phyloP scores from a whole-genome alignment of 2,329 filamentous ascomycete species.

The Clonostachys chloroleuca region DNA sequence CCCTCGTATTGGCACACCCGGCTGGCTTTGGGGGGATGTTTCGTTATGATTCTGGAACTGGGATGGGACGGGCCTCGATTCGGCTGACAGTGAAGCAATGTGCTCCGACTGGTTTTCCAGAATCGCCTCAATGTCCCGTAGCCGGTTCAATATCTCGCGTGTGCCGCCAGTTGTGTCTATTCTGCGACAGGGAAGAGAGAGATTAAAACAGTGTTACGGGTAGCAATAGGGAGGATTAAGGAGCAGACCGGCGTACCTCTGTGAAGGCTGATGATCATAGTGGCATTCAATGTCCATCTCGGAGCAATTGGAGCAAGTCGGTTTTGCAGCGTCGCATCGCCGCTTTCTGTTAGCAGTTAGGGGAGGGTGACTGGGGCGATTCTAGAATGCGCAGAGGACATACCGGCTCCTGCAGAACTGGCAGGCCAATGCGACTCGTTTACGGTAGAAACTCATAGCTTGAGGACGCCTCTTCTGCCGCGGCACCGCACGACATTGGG shows the following conservation, averaged over 20 bases:
- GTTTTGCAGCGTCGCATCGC: constrained; percentile 16
- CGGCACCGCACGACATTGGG: no score
- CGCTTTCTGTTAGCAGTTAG: constrained; percentile 14
- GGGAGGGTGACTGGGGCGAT: neutral
- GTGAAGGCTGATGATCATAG: constrained; percentile 18
- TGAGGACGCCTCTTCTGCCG: no score
- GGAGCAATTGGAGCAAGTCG: constrained; percentile 14
- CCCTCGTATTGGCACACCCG: constrained; percentile 4
- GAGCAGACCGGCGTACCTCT: constrained; percentile 7
- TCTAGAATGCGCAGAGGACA: neutral
- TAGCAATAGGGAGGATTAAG: neutral
- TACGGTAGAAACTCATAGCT: constrained; percentile 17
- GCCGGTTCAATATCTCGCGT: constrained; percentile 15
- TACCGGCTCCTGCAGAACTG: constrained; percentile 18
- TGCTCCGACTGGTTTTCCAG: constrained; percentile 11
- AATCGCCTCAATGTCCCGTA: constrained; percentile 16
- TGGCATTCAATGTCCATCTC: constrained; percentile 16
- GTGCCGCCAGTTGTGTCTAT: constrained; percentile 19
- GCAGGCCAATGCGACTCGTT: constrained; percentile 18
- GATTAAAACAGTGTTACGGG: constrained; percentile 8
- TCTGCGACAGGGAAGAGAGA: constrained; percentile 3
- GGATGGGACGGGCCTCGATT: neutral
- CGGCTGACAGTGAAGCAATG: constrained; percentile 7
- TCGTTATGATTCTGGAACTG: constrained; percentile 2
- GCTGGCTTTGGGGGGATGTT: constrained; percentile 8